Percentiles rank a stretch among this genome's conserved stretches.
Conservation (phyloP, 768 basidiomycete species). For the Clitopilus hobsonii region DNA sequence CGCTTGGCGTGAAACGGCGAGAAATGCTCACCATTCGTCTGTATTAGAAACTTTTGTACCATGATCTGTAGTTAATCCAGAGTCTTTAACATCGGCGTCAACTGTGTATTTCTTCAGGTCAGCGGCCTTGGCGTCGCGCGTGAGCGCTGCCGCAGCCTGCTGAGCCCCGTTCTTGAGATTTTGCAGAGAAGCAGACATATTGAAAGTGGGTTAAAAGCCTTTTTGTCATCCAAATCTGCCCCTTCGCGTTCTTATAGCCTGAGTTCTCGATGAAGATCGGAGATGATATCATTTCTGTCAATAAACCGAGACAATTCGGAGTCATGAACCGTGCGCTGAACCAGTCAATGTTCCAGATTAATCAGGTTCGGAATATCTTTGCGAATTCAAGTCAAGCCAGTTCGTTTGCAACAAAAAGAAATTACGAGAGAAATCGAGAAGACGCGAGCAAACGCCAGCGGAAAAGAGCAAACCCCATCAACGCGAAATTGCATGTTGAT, state of each 20-base stretch:
- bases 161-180: constrained; percentile 10
- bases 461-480: neutral
- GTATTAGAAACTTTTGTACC: constrained; percentile 57
- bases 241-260: neutral
- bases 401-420: no score
- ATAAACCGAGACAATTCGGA: neutral
- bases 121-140: constrained; percentile 25
- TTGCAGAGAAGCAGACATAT: neutral
- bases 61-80: constrained; percentile 54
- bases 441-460: no score
- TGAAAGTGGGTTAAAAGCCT: neutral
- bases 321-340: neutral
- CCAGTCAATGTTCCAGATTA: neutral
- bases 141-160: constrained; percentile 18
- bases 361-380: no score
- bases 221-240: neutral
- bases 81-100: constrained; percentile 15
- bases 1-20: constrained; percentile 1
- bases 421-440: no score
- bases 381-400: no score
- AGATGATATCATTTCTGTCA: neutral
- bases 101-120: constrained; percentile 29
- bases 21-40: constrained; percentile 52
- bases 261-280: neutral
- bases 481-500: neutral